A percentile compares a stretch with the other conserved stretches of the same genome.
Conservation (phyloP, 73 alveolate species). For the Paramecium tetraurelia region DNA sequence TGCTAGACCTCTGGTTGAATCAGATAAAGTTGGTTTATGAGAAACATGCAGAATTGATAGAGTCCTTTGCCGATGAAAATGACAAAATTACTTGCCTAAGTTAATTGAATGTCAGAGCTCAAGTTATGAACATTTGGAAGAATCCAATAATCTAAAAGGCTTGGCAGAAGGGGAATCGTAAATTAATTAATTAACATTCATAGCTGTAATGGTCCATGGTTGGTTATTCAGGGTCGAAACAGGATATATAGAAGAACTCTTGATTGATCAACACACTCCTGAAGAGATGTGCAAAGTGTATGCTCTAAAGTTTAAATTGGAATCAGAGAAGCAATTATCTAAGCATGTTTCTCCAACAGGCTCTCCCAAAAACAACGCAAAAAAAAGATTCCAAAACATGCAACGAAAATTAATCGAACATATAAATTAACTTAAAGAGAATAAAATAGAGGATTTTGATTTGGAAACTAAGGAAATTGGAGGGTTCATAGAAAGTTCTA, state of each 20-base stretch:
- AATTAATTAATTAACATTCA: not conserved
- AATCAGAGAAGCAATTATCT: not conserved
- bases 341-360: not conserved
- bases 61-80: not conserved
- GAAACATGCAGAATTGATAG: not conserved
- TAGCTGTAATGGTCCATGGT: slow-evolving; percentile 41
- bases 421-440: not conserved
- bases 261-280: not conserved
- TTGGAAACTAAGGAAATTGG: not conserved
- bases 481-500: not conserved
- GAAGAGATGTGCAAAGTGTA: slow-evolving; percentile 16
- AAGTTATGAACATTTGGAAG: slow-evolving; percentile 44
- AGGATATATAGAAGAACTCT: slow-evolving; percentile 36
- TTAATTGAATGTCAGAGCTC: not conserved
- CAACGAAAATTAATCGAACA: not conserved
- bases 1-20: slow-evolving; percentile 30
- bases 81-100: slow-evolving; percentile 11
- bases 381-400: not conserved
- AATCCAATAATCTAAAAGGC: slow-evolving; percentile 29
- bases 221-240: slow-evolving; percentile 40
- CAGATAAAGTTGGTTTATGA: slow-evolving; percentile 9
- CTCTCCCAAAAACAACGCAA: not conserved
- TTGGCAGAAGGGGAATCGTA: slow-evolving; percentile 13
- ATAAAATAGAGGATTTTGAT: not conserved
- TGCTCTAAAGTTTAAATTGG: not conserved